A percentile compares a stretch with the other conserved stretches of the same genome.
Evolutionary conservation across 331 rosid species (phyloP).

Genomic region (Pyracantha coccinea): DNA sequence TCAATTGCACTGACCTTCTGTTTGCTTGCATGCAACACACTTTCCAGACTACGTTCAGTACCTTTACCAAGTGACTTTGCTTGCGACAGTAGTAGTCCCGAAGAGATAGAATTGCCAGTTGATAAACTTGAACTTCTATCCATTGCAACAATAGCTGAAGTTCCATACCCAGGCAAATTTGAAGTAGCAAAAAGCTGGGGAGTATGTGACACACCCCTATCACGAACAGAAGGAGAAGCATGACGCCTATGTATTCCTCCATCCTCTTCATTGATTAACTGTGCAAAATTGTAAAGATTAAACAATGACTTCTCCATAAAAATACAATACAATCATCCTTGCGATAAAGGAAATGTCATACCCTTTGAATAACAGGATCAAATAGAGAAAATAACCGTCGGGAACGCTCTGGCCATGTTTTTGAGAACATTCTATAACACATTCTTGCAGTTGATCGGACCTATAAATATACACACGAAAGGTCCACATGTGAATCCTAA

Average conservation of each 20-base stretch:
- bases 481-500: neutral
- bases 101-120: slow-evolving; percentile 79
- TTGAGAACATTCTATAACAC: slow-evolving; percentile 95
- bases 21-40: slow-evolving; percentile 93
- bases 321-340: slow-evolving; percentile 7
- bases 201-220: slow-evolving; percentile 63
- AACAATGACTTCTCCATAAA: neutral
- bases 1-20: slow-evolving; percentile 97
- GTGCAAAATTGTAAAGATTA: slow-evolving; percentile 18
- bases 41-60: slow-evolving; percentile 91
- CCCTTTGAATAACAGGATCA: slow-evolving; percentile 98
- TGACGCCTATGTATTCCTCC: slow-evolving; percentile 94
- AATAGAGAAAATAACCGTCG: slow-evolving; percentile 76
- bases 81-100: slow-evolving; percentile 68
- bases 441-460: slow-evolving; percentile 93
- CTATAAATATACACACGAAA: slow-evolving; percentile 36
- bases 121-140: slow-evolving; percentile 88
- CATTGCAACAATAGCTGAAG: slow-evolving; percentile 99
- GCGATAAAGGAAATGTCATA: slow-evolving; percentile 16
- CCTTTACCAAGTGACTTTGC: slow-evolving; percentile 67
- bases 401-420: slow-evolving; percentile 99
- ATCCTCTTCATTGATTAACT: slow-evolving; percentile 98
- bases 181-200: slow-evolving; percentile 68
- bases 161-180: slow-evolving; percentile 90
- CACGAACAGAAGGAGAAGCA: slow-evolving; percentile 96